Conservation (phyloP, 257 asterid genomes). For the Nyctanthes arbortristis region DNA sequence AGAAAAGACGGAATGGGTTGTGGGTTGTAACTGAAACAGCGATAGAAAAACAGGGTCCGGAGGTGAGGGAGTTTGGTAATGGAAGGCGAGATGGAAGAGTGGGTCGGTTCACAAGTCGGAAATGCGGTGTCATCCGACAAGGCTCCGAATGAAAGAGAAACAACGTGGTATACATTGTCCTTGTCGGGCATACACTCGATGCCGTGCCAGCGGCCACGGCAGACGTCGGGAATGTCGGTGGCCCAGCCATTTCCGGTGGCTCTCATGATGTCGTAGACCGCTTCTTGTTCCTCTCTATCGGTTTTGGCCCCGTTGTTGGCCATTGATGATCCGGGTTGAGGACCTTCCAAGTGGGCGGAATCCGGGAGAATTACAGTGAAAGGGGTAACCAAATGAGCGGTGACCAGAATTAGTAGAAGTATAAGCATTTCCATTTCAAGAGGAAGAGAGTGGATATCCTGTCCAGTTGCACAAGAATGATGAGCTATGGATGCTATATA, state of each 20-base stretch:
- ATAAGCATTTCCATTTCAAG: constrained; percentile 27
- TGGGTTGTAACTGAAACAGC: constrained; percentile 62
- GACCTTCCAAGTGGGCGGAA: constrained; percentile 58
- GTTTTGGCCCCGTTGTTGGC: constrained; percentile 48
- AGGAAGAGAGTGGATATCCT: not conserved
- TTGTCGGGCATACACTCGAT: constrained; percentile 88
- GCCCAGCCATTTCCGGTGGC: constrained; percentile 97
- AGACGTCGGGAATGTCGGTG: constrained; percentile 70
- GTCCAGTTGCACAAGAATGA: not conserved
- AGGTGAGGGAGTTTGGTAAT: constrained; percentile 72
- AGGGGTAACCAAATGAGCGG: constrained; percentile 25
- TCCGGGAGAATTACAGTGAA: constrained; percentile 64
- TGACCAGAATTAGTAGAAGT: constrained; percentile 30
- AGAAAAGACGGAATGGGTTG: constrained; percentile 71
- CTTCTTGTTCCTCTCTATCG: constrained; percentile 62
- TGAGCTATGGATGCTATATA: not conserved
- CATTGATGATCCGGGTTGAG: constrained; percentile 46
- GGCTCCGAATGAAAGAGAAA: constrained; percentile 80
- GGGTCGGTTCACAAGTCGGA: constrained; percentile 65
- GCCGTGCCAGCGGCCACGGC: constrained; percentile 95
- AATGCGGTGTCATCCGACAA: constrained; percentile 87
- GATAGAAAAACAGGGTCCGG: constrained; percentile 70
- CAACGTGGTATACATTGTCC: constrained; percentile 69
- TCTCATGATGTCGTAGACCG: constrained; percentile 76
- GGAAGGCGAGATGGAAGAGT: constrained; percentile 66